phyloP scores from a whole-genome alignment of 352 stramenopile species.

The Pythium folliculosum region DNA sequence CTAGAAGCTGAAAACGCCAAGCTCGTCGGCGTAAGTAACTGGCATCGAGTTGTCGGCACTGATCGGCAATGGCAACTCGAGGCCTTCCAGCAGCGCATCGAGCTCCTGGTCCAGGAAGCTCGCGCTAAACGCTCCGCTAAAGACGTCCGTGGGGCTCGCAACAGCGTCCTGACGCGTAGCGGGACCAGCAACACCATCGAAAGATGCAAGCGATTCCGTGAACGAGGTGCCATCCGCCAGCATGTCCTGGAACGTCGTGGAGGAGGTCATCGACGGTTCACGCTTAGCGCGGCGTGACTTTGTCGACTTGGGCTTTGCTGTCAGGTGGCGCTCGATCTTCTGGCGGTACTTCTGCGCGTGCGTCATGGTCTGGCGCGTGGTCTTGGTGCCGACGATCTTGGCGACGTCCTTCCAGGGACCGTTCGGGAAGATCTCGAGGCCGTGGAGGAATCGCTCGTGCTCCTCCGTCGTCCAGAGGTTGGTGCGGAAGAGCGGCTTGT shows the following conservation, averaged over 20 bases:
- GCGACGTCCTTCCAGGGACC: constrained; percentile 70
- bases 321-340: constrained; percentile 69
- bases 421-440: constrained; percentile 57
- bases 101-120: not conserved
- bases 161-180: not conserved
- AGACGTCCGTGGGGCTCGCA: not conserved
- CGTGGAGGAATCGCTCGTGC: constrained; percentile 62
- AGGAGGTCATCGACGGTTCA: not conserved
- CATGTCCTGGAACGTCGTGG: not conserved
- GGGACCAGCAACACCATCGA: too few species aligned
- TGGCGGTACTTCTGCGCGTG: constrained; percentile 51
- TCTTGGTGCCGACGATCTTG: constrained; percentile 73
- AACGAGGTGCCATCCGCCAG: not conserved
- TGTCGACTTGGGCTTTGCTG: not conserved
- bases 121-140: not conserved
- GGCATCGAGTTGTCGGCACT: not conserved
- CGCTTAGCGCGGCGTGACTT: not conserved
- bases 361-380: constrained; percentile 74
- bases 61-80: not conserved
- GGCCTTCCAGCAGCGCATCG: not conserved
- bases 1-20: not conserved
- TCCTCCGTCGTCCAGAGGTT: constrained; percentile 30
- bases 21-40: not conserved
- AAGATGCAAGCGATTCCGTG: too few species aligned
- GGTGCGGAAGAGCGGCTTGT: constrained; percentile 9